Evolutionary conservation across 495 filamentous ascomycete species (phyloP).

Genomic region (Hyaloscypha hepaticicola): DNA sequence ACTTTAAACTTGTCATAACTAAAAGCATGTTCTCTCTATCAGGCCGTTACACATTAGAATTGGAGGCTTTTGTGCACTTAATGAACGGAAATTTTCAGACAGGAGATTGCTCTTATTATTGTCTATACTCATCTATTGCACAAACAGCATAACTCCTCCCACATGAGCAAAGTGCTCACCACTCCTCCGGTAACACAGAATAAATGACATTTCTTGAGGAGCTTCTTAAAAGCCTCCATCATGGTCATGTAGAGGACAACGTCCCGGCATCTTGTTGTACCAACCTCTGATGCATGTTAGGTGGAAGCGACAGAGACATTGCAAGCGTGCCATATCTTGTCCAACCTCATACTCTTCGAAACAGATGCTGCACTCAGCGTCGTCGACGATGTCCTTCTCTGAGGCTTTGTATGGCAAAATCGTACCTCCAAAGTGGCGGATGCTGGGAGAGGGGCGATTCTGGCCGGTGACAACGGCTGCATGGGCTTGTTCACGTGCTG

Average conservation of each 20-base stretch:
- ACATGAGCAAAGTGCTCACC: background rate
- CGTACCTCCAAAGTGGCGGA: background rate
- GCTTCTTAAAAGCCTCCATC: slow-evolving; percentile 28
- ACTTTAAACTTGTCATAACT: too few relatives aligned
- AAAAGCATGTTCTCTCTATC: too few relatives aligned
- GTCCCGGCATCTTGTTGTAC: slow-evolving; percentile 50
- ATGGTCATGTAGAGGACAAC: slow-evolving; percentile 57
- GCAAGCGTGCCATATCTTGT: slow-evolving; percentile 75
- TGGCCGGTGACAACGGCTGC: slow-evolving; percentile 19
- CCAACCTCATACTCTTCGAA: slow-evolving; percentile 94
- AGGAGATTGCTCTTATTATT: background rate
- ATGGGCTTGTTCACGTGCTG: slow-evolving; percentile 23
- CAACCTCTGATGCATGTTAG: slow-evolving; percentile 60
- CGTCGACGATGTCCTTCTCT: slow-evolving; percentile 86
- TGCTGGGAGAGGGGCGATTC: slow-evolving; percentile 29
- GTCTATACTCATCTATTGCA: background rate
- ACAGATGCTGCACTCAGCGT: slow-evolving; percentile 90
- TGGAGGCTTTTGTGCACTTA: too few relatives aligned
- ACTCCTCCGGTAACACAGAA: background rate
- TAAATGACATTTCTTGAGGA: background rate
- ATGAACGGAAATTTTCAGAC: background rate
- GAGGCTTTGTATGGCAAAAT: slow-evolving; percentile 70
- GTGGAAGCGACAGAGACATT: slow-evolving; percentile 95
- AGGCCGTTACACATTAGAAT: too few relatives aligned
- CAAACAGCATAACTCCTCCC: background rate